Base-by-base conservation (phyloP, 331 rosid genomes). In the Spiraea crenata region DNA sequence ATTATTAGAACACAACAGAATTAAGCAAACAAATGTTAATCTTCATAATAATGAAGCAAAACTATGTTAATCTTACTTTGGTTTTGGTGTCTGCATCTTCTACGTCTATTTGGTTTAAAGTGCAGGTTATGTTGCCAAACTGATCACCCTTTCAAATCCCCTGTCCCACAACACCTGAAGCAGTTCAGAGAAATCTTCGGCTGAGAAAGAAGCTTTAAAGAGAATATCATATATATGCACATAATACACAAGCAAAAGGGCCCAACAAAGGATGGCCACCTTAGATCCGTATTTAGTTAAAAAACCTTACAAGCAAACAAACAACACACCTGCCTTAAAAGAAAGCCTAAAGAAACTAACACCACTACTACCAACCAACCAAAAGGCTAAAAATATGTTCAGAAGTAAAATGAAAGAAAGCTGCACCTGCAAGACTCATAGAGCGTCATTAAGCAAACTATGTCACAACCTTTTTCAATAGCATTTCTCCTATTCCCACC, bases 291-390 rank as follows among this genome's bases (percentile, higher is more conserved):
- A 78, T 81, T 81, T 75, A 82, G 72, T 81, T 81, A 74, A 87
- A 70, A 82, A 72, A 63, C 76, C 74, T 11, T 69, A 66, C 77
- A 83, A 84, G 80, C 90, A 86, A 81, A 87, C 88, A 62, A 73
- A 67, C 70, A 77, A 13, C 59, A 59, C 58, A 84, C 85, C 83
- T 90, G 76, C 85, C 97, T 90, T 88, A 82, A 80, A 93, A 83
- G 92, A 84, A 93, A 93, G 92, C 77, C 89, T 81, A 79, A 69
- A 69, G 81, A 82, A 92, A 86, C 98, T 25, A 88, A 82, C 96
- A 76, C 93, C 98, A 92, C 96, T 86, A 86, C 87, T 63, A 92
- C 95, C 98, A 73, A 92, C 88, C 89, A 77, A 72, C 31, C 31
- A 25, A 25, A 80, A 69, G 73, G 80, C 74, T 70, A 74, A 63